Evolutionary conservation across 108 stramenopile species (phyloP).

Genomic region (Aurantiochytrium sp.): DNA sequence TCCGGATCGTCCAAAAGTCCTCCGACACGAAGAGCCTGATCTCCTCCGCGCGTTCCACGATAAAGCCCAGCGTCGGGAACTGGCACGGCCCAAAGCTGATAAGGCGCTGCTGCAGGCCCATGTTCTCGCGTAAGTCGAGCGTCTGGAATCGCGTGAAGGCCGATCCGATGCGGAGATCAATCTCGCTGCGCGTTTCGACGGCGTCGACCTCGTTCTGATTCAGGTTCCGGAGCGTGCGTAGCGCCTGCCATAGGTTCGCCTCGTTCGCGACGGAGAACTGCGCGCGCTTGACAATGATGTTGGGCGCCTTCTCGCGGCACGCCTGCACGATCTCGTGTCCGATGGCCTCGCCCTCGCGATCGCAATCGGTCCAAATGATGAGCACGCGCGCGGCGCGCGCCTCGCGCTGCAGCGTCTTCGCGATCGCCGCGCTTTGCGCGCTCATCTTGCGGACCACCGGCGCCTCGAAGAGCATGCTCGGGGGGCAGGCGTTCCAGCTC

Average conservation of each 20-base stretch:
- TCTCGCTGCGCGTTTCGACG: constrained; percentile 89
- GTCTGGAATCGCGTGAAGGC: constrained; percentile 94
- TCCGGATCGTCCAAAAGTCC: constrained; percentile 77
- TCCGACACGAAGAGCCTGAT: constrained; percentile 88
- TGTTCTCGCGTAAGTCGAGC: constrained; percentile 77
- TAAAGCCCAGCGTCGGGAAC: constrained; percentile 91
- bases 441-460: constrained; percentile 42
- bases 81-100: constrained; percentile 95
- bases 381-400: constrained; percentile 54
- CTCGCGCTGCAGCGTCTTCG: constrained; percentile 35
- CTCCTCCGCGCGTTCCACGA: constrained; percentile 84
- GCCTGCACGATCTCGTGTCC: constrained; percentile 88
- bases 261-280: constrained; percentile 90
- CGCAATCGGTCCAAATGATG: constrained; percentile 97
- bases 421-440: constrained; percentile 30
- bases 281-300: constrained; percentile 72
- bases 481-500: constrained; percentile 83
- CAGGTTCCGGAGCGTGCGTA: constrained; percentile 72
- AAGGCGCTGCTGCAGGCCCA: constrained; percentile 61
- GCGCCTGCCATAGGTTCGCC: constrained; percentile 79
- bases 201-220: constrained; percentile 76
- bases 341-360: constrained; percentile 95
- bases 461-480: constrained; percentile 65
- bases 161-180: constrained; percentile 91
- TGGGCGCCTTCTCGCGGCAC: constrained; percentile 64